A percentile compares a stretch with the other conserved stretches of the same genome.
Conservation (phyloP, 768 basidiomycete genomes). For the Leccinum imitatum region DNA sequence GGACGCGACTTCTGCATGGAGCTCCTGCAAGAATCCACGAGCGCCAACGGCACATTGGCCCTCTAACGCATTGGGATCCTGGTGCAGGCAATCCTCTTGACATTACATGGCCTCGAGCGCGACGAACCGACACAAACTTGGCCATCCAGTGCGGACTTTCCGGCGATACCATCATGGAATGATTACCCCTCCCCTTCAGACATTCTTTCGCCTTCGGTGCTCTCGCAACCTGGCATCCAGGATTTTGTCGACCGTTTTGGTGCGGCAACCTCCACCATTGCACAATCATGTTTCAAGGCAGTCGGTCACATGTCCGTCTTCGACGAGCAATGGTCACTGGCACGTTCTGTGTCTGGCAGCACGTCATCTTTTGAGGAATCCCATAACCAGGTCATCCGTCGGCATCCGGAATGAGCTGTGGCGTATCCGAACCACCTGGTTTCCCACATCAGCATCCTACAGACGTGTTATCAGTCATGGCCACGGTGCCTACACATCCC, state of each 20-base stretch:
- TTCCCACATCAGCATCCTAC: constrained; percentile 69
- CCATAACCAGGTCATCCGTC: no score
- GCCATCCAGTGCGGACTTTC: constrained; percentile 76
- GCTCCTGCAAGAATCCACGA: constrained; percentile 67
- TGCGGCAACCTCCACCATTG: constrained; percentile 54
- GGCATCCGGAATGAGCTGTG: constrained; percentile 46
- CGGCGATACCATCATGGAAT: constrained; percentile 45
- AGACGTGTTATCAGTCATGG: constrained; percentile 79
- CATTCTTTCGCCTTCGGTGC: constrained; percentile 51
- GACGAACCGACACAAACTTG: constrained; percentile 71
- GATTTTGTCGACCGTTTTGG: constrained; percentile 71
- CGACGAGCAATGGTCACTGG: constrained; percentile 78
- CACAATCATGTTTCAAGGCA: constrained; percentile 55
- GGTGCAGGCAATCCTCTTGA: constrained; percentile 32
- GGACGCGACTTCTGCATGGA: constrained; percentile 81
- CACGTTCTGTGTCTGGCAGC: constrained; percentile 37
- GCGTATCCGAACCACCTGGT: constrained; percentile 63
- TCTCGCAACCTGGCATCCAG: constrained; percentile 64
- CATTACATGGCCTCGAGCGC: constrained; percentile 67
- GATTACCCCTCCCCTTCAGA: constrained; percentile 75
- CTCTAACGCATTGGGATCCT: constrained; percentile 50
- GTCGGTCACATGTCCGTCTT: constrained; percentile 80
- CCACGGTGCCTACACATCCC: constrained; percentile 72
- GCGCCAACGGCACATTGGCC: constrained; percentile 48
- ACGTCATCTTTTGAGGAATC: constrained; percentile 66